Conservation (phyloP, 495 filamentous ascomycete species). For the Xylaria flabelliformis region DNA sequence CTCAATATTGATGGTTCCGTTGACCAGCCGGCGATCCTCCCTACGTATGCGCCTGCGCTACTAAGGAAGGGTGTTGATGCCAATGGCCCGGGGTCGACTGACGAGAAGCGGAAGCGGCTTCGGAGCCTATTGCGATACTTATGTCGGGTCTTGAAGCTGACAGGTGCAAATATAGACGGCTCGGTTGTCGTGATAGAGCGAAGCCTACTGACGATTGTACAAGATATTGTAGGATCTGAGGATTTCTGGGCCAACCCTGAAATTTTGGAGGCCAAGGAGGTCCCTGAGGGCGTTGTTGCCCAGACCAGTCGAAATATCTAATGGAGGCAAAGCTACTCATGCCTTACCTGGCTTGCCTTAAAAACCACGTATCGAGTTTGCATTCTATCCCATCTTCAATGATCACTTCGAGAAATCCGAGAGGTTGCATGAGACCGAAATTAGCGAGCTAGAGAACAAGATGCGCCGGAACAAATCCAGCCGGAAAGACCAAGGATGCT, state of each 20-base stretch:
- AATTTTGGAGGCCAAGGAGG: neutral
- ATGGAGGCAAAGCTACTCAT: neutral
- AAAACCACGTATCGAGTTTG: neutral
- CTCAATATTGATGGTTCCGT: constrained; percentile 44
- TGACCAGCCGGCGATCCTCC: constrained; percentile 42
- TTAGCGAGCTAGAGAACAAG: too few species aligned
- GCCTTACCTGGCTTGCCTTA: neutral
- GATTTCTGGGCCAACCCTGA: constrained; percentile 6
- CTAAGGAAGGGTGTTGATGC: constrained; percentile 33
- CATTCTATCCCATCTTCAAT: neutral
- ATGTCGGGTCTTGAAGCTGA: constrained; percentile 28
- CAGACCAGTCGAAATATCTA: neutral
- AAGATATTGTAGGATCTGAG: constrained; percentile 22
- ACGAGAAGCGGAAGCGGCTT: constrained; percentile 28
- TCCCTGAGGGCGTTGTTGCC: neutral
- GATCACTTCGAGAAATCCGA: too few species aligned
- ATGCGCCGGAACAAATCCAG: too few species aligned
- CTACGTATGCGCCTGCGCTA: constrained; percentile 46
- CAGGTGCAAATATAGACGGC: neutral
- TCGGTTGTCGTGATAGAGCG: constrained; percentile 34
- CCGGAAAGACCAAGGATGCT: too few species aligned
- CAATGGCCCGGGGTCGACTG: constrained; percentile 15
- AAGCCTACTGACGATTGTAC: constrained; percentile 29
- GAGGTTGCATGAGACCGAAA: too few species aligned
- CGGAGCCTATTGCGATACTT: constrained; percentile 32